Conservation (phyloP, 352 stramenopile species). For the Pythium dissimile region DNA sequence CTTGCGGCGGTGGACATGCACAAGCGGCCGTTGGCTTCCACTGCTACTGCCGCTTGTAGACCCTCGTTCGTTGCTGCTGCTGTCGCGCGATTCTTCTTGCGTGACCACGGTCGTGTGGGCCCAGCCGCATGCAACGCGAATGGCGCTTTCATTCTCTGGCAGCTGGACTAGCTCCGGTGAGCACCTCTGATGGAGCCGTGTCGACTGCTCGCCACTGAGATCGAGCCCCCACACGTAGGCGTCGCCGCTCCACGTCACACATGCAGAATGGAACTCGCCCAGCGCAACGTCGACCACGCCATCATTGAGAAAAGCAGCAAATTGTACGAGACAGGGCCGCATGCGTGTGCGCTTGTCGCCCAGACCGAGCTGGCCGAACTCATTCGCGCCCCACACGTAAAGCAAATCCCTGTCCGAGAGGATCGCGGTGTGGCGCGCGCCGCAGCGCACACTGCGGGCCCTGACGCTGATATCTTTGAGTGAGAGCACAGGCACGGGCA, state of each 20-base stretch:
- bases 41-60: neutral
- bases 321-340: slow-evolving; percentile 41
- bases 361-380: slow-evolving; percentile 73
- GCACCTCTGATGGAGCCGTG: slow-evolving; percentile 31
- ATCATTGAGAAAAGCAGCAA: slow-evolving; percentile 36
- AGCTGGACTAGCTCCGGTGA: slow-evolving; percentile 29
- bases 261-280: slow-evolving; percentile 73
- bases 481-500: slow-evolving; percentile 31
- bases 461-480: slow-evolving; percentile 40
- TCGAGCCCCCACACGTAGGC: slow-evolving; percentile 67
- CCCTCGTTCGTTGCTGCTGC: too few relatives aligned
- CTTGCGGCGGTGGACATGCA: slow-evolving; percentile 13
- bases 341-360: slow-evolving; percentile 44
- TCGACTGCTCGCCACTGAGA: slow-evolving; percentile 37
- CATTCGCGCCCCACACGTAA: slow-evolving; percentile 79
- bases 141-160: slow-evolving; percentile 33
- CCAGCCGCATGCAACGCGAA: slow-evolving; percentile 61
- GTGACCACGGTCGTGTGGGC: slow-evolving; percentile 63
- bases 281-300: slow-evolving; percentile 56
- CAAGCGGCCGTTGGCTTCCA: neutral
- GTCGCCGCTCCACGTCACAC: slow-evolving; percentile 38
- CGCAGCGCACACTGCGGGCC: slow-evolving; percentile 53
- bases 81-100: slow-evolving; percentile 13
- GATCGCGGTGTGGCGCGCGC: slow-evolving; percentile 59
- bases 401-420: slow-evolving; percentile 63